phyloP scores from a whole-genome alignment of 2,329 filamentous ascomycete genomes.

The Ascochyta lentis region DNA sequence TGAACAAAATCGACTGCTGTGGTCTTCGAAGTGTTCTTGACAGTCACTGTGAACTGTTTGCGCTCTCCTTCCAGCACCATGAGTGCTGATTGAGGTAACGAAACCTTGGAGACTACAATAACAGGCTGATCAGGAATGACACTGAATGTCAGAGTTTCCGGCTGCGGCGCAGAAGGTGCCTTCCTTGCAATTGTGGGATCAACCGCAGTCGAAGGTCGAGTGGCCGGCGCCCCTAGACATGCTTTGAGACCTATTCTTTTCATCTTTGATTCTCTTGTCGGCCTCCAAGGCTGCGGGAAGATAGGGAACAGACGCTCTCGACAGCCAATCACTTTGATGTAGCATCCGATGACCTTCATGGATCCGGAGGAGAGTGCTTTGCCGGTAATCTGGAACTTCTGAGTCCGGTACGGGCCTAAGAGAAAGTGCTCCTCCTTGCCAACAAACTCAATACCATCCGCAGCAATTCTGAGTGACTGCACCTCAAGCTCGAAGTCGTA shows the following conservation, averaged over 20 bases:
- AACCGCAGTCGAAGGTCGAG: conserved; percentile 46
- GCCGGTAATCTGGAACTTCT: conserved; percentile 75
- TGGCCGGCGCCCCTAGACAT: conserved; percentile 57
- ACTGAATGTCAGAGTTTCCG: conserved; percentile 65
- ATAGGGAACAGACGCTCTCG: conserved; percentile 83
- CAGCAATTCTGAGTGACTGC: conserved; percentile 77
- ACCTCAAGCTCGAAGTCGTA: conserved; percentile 93
- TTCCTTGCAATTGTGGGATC: conserved; percentile 31
- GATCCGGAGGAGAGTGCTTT: conserved; percentile 71
- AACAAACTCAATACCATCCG: conserved; percentile 75
- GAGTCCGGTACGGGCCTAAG: conserved; percentile 82
- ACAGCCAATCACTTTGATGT: conserved; percentile 81
- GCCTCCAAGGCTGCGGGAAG: conserved; percentile 77
- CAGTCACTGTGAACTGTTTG: conserved; percentile 75
- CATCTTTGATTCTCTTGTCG: conserved; percentile 72
- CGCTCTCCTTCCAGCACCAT: conserved; percentile 94
- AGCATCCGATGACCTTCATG: conserved; percentile 77
- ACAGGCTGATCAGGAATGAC: conserved; percentile 83
- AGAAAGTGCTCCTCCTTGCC: conserved; percentile 69
- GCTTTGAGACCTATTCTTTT: conserved; percentile 72
- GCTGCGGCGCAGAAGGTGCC: conserved; percentile 38
- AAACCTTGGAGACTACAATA: conserved; percentile 75
- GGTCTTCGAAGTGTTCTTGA: conserved; percentile 74
- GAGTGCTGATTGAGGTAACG: conserved; percentile 80
- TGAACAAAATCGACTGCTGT: conserved; percentile 83